These are phyloP conservation scores for Kluyveromyces wickerhamii DNA, from an alignment of 805 yeast species.

Conservation along the genomic window DNA sequence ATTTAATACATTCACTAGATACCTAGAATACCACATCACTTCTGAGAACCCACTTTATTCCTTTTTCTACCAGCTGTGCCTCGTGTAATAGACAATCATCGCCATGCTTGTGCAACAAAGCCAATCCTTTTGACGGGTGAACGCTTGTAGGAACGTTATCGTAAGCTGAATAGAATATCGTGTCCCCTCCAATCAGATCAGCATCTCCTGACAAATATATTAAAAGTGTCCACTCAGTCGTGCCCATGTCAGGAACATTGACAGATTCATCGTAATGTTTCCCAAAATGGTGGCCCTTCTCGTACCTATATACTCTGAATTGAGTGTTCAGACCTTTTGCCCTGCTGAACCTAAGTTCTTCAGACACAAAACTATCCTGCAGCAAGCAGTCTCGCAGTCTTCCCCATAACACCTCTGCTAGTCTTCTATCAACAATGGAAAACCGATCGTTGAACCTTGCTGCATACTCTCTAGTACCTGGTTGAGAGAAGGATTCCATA, in stretches of 20 bases:
- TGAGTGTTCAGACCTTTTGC: slow-evolving; percentile 50
- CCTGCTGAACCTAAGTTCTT: slow-evolving; percentile 27
- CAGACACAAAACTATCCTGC: slow-evolving; percentile 25
- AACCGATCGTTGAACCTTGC: slow-evolving; percentile 49
- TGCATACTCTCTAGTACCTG: slow-evolving; percentile 39
- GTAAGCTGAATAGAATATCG: slow-evolving; percentile 39
- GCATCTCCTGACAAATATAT: slow-evolving; percentile 51
- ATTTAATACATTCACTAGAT: too few species aligned
- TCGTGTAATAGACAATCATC: slow-evolving; percentile 57
- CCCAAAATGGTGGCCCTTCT: slow-evolving; percentile 50
- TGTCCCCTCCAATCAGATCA: slow-evolving; percentile 52
- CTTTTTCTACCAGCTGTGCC: slow-evolving; percentile 42
- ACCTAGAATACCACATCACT: slow-evolving; percentile 44
- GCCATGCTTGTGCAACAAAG: slow-evolving; percentile 57
- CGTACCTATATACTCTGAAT: slow-evolving; percentile 46
- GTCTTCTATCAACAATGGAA: slow-evolving; percentile 31
- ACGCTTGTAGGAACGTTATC: slow-evolving; percentile 24
- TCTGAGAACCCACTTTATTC: slow-evolving; percentile 56
- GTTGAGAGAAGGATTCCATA: slow-evolving; percentile 8
- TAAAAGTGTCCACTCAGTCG: slow-evolving; percentile 52
- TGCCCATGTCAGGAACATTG: slow-evolving; percentile 29
- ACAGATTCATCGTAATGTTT: slow-evolving; percentile 57
- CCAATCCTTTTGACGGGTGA: slow-evolving; percentile 47
- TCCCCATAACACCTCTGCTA: slow-evolving; percentile 37
- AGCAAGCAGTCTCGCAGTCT: slow-evolving; percentile 31